A percentile compares a stretch with the other conserved stretches of the same genome.
Conservation (phyloP, 345 rosid genomes). For the Salix dunnii region DNA sequence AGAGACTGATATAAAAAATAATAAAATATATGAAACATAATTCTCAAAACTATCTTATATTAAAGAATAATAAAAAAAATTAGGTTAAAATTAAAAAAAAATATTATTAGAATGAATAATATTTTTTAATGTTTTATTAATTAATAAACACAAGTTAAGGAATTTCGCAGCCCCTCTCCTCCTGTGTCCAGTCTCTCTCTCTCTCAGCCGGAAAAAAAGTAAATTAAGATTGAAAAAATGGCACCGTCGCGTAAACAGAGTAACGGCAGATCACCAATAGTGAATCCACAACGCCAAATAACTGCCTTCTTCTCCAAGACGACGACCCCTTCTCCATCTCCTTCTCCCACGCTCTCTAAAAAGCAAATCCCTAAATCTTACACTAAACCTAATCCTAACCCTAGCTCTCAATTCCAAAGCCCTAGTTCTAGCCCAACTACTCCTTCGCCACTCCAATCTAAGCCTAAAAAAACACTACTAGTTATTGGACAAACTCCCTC, state of each 20-base stretch:
- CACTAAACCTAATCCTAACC: conserved; percentile 30
- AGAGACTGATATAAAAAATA: too few species aligned
- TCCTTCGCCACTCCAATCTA: conserved; percentile 68
- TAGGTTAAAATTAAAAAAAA: too few species aligned
- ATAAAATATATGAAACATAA: too few species aligned
- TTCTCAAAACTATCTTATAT: too few species aligned
- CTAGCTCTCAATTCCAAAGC: conserved; percentile 25
- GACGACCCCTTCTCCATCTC: too few species aligned
- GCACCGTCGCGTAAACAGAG: conserved; percentile 67
- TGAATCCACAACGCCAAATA: conserved; percentile 83
- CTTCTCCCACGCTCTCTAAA: conserved; percentile 34
- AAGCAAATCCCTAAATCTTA: conserved; percentile 33
- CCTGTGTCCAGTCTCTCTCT: not conserved
- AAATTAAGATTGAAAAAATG: conserved; percentile 29
- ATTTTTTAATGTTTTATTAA: too few species aligned
- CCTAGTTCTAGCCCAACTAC: conserved; percentile 51
- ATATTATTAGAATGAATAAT: too few species aligned
- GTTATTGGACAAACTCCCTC: conserved; percentile 55
- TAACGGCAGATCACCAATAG: conserved; percentile 86
- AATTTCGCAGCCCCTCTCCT: not conserved
- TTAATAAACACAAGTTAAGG: too few species aligned
- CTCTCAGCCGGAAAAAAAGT: not conserved
- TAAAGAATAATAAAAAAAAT: too few species aligned
- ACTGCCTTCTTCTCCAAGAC: conserved; percentile 74
- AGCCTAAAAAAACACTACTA: conserved; percentile 55